phyloP scores from a whole-genome alignment of 345 rosid species.

The Syzygium aromaticum region DNA sequence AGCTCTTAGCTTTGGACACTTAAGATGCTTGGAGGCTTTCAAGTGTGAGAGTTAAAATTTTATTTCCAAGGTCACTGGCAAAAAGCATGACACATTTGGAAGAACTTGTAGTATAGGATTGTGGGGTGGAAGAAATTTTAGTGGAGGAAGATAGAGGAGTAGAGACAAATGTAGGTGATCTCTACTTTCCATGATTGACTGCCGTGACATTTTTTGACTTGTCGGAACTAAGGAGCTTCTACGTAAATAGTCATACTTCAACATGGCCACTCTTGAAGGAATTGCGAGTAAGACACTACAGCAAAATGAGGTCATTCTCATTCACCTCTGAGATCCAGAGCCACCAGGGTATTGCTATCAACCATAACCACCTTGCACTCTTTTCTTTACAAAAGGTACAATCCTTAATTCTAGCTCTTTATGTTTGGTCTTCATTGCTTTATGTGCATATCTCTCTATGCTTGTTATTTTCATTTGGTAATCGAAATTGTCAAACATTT shows the following conservation, averaged over 20 bases:
- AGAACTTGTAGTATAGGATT: neutral
- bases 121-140: neutral
- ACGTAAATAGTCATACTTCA: no score
- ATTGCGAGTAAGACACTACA: neutral
- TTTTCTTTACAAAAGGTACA: no score
- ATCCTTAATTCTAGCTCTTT: no score
- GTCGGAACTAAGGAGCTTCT: neutral
- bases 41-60: neutral
- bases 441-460: no score
- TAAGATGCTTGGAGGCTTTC: accelerated
- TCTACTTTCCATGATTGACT: neutral
- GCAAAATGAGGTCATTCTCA: no score
- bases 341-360: neutral
- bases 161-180: neutral
- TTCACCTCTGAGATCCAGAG: no score
- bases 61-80: neutral
- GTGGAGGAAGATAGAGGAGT: neutral
- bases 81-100: neutral
- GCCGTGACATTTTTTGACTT: neutral
- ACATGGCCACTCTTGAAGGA: neutral
- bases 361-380: neutral
- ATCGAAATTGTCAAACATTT: neutral
- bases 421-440: neutral
- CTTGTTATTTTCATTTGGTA: neutral
- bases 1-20: neutral